phyloP scores from a whole-genome alignment of 768 basidiomycete genomes.

The Calvatia gigantea region DNA sequence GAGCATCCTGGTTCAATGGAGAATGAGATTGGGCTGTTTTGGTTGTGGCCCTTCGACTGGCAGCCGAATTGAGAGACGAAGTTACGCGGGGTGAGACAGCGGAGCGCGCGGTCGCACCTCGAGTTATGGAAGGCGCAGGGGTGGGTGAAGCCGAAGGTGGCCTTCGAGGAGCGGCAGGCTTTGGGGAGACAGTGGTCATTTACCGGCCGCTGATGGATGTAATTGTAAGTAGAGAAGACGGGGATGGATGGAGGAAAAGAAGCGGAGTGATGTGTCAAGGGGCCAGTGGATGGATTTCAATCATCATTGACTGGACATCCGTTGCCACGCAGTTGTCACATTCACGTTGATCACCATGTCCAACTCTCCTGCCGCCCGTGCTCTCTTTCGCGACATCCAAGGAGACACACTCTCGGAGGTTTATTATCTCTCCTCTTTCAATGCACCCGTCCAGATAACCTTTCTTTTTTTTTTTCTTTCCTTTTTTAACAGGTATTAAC shows the following conservation, averaged over 20 bases:
- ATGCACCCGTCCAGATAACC: conserved; percentile 5
- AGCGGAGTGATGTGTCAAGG: neutral
- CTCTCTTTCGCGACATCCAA: conserved; percentile 13
- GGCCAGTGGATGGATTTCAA: neutral
- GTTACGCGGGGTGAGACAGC: conserved; percentile 55
- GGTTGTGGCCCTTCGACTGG: conserved; percentile 47
- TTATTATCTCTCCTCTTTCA: neutral
- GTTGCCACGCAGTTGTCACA: conserved; percentile 11
- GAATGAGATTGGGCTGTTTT: conserved; percentile 39
- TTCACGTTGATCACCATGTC: conserved; percentile 4
- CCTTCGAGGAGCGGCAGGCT: conserved; percentile 42
- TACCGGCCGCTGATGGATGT: conserved; percentile 6
- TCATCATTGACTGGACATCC: neutral
- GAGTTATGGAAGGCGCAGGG: conserved; percentile 42
- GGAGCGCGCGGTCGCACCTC: conserved; percentile 62
- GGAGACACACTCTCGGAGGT: conserved; percentile 12
- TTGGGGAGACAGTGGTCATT: conserved; percentile 46
- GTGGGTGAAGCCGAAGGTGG: conserved; percentile 40
- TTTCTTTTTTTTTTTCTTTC: too few relatives aligned
- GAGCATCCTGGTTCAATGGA: conserved; percentile 40
- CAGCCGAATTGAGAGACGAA: conserved; percentile 46
- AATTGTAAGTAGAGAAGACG: neutral
- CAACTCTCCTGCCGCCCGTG: conserved; percentile 5
- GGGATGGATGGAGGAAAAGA: conserved; percentile 8
- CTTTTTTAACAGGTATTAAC: conserved; percentile 47